Evolutionary conservation across 129 eudicot genomes (phyloP).

Genomic region (Cynara cardunculus): DNA sequence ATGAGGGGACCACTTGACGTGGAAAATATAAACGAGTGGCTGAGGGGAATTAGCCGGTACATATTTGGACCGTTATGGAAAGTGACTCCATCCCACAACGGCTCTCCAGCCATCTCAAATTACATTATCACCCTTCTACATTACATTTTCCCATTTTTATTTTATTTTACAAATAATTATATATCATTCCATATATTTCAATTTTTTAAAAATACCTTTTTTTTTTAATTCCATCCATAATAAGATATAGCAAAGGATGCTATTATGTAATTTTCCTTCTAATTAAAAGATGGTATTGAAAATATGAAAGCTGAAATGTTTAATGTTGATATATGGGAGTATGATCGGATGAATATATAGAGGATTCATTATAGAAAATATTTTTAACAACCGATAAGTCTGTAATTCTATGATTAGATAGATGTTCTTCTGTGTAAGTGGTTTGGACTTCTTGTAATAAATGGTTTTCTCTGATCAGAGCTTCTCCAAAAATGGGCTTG

Average conservation of each 20-base stretch:
- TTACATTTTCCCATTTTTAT: constrained; percentile 17
- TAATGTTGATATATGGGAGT: too few species aligned
- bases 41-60: constrained; percentile 35
- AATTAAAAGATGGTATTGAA: too few species aligned
- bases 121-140: constrained; percentile 16
- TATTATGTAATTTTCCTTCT: too few species aligned
- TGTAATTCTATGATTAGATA: too few species aligned
- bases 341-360: too few species aligned
- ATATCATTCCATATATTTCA: not conserved
- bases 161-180: not conserved
- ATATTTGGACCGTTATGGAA: constrained; percentile 26
- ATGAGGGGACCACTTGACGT: constrained; percentile 19
- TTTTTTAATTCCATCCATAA: too few species aligned
- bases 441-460: not conserved
- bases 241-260: too few species aligned
- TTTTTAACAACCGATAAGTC: too few species aligned
- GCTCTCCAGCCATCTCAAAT: not conserved
- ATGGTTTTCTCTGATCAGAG: not conserved
- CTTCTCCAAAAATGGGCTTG: not conserved
- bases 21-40: constrained; percentile 30
- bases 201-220: too few species aligned
- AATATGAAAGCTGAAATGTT: too few species aligned
- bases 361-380: too few species aligned
- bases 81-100: constrained; percentile 31
- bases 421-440: not conserved